Base-by-base conservation (phyloP, 2,329 filamentous ascomycete species). In the Akanthomyces muscarius region DNA sequence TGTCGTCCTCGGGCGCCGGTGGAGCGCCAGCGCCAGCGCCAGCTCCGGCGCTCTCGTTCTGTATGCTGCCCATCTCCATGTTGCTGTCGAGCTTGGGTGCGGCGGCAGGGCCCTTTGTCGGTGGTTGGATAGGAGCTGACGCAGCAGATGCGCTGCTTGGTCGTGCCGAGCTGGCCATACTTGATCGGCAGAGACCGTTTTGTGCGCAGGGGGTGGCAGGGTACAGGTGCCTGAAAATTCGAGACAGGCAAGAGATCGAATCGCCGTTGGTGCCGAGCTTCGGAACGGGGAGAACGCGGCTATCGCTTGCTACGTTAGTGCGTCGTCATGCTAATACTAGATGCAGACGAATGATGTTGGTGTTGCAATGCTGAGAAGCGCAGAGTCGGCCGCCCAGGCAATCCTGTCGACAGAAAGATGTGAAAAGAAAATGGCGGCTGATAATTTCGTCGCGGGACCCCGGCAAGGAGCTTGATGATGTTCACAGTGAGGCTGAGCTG, bases 1-100 rank as follows among this genome's bases (percentile, higher is more conserved):
- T 89, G 78, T 99, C 94, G 68, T 91, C 85, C 71, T 91, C 86
- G 4, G 73, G 64, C 33, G 62, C 48, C 3, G 61, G 63, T 28
- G 62, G 56, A 5, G 54, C 65, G 21, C 65, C 42, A 4, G 47
- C 66, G 52, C 68, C 66, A 41, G 71, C 53, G 64, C 72, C 68
- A 52, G 68, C 66, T 38, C 71, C 55, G 63, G 73, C 68, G 66
- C 73, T 72, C 60, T 77, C 76, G 65, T 75, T 74, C 0, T 79
- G 74, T 36, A 86, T 71, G 68, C 73, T 76, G 14, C 81, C 82
- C 75, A 85, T 79, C 69, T 86, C 83, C 75, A 85, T 75, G 67
- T 83, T 82, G 71, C 78, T 81, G 71, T 82, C 86, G 67, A 87
- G 75, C 69, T 83, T 83, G 10, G 85, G 84, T 42, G 79, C 78